Evolutionary conservation across 129 eudicot genomes (phyloP).

Genomic region (Logfia minima): DNA sequence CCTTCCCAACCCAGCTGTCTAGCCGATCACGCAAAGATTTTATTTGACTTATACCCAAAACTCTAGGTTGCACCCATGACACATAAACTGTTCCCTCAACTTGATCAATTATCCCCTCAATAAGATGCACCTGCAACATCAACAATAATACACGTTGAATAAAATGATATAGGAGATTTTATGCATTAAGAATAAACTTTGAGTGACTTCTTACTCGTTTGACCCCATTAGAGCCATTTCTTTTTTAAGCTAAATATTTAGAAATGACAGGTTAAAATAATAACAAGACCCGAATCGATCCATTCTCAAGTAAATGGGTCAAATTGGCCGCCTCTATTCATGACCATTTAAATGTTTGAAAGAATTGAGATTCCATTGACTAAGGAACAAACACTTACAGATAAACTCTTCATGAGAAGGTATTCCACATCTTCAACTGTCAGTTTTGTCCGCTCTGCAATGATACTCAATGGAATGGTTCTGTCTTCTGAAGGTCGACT

Average conservation of each 20-base stretch:
- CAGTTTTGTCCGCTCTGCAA: constrained; percentile 86
- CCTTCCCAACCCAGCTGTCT: constrained; percentile 87
- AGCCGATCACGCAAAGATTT: constrained; percentile 81
- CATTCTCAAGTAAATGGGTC: background rate
- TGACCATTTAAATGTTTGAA: background rate
- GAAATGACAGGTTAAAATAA: background rate
- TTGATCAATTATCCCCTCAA: constrained; percentile 93
- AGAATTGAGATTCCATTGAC: background rate
- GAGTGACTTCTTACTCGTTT: background rate
- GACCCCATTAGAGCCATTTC: background rate
- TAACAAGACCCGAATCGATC: background rate
- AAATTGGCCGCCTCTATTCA: background rate
- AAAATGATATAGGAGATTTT: background rate
- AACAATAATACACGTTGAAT: background rate
- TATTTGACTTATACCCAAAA: constrained; percentile 79
- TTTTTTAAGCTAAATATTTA: too few species aligned
- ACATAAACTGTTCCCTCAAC: constrained; percentile 88
- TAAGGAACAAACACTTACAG: constrained; percentile 49
- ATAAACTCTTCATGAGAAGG: constrained; percentile 97
- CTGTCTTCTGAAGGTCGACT: constrained; percentile 95
- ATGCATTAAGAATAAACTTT: background rate
- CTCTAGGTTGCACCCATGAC: constrained; percentile 98
- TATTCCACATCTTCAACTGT: constrained; percentile 85
- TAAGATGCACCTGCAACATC: constrained; percentile 75
- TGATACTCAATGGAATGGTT: constrained; percentile 75